A percentile compares a stretch with the other conserved stretches of the same genome.
Evolutionary conservation across 495 filamentous ascomycete genomes (phyloP).

Genomic region (Penicillium desertorum): DNA sequence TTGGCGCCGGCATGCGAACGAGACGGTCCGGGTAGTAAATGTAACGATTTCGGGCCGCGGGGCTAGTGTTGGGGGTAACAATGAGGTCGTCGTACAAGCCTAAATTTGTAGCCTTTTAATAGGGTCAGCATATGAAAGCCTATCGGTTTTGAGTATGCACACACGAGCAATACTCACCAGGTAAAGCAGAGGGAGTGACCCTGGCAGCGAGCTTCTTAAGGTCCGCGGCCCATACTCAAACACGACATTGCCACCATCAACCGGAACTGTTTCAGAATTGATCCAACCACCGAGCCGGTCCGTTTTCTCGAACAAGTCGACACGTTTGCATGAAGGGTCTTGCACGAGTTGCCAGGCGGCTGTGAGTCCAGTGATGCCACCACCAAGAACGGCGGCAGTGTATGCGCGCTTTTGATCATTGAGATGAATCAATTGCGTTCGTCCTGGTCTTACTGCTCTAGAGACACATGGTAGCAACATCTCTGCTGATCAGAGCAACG

Average conservation of each 20-base stretch:
- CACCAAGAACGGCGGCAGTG: slow-evolving; percentile 75
- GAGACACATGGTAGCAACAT: slow-evolving; percentile 35
- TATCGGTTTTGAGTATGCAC: background rate
- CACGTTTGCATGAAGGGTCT: slow-evolving; percentile 54
- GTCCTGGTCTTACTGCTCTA: slow-evolving; percentile 25
- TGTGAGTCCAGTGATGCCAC: slow-evolving; percentile 86
- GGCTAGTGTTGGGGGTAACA: slow-evolving; percentile 48
- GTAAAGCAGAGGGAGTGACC: slow-evolving; percentile 50
- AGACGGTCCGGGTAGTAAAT: slow-evolving; percentile 92
- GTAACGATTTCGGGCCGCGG: slow-evolving; percentile 64
- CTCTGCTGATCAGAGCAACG: slow-evolving; percentile 16
- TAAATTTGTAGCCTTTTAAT: slow-evolving; percentile 60
- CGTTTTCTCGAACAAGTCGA: slow-evolving; percentile 78
- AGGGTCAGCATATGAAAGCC: slow-evolving; percentile 1
- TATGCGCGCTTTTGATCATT: slow-evolving; percentile 30
- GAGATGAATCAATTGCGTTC: slow-evolving; percentile 21
- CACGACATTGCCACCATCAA: slow-evolving; percentile 59
- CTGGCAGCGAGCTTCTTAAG: slow-evolving; percentile 54
- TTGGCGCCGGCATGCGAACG: slow-evolving; percentile 61
- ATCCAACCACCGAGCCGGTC: slow-evolving; percentile 81
- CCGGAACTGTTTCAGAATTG: slow-evolving; percentile 61
- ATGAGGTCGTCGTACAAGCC: slow-evolving; percentile 62
- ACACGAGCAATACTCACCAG: slow-evolving; percentile 48
- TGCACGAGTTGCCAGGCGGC: slow-evolving; percentile 71
- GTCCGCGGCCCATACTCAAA: slow-evolving; percentile 89